phyloP scores from a whole-genome alignment of 495 filamentous ascomycete genomes.

The Astrothelium subdiscretum region DNA sequence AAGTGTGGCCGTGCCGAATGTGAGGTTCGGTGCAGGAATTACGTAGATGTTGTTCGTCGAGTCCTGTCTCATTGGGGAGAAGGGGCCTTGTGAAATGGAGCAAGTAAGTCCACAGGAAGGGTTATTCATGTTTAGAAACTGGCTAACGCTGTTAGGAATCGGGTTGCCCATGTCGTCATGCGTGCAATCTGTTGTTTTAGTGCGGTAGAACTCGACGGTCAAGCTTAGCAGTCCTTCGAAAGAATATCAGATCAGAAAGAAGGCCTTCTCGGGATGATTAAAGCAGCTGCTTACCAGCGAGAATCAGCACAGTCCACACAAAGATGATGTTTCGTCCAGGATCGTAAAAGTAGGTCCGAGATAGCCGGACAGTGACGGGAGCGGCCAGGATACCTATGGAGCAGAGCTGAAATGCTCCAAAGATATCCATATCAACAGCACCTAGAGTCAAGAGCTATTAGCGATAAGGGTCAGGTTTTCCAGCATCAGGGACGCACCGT shows the following conservation, averaged over 20 bases:
- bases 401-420: slow-evolving; percentile 51
- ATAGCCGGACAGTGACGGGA: slow-evolving; percentile 43
- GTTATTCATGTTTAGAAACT: slow-evolving; percentile 29
- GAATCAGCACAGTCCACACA: slow-evolving; percentile 44
- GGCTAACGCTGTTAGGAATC: slow-evolving; percentile 15
- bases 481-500: slow-evolving; percentile 31
- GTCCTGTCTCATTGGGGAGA: slow-evolving; percentile 36
- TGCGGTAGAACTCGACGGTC: slow-evolving; percentile 47
- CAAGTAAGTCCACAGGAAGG: slow-evolving; percentile 35
- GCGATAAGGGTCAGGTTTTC: not conserved
- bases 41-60: slow-evolving; percentile 44
- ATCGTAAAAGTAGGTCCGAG: slow-evolving; percentile 47
- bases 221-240: slow-evolving; percentile 41
- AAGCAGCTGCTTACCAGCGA: slow-evolving; percentile 34
- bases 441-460: slow-evolving; percentile 24
- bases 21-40: slow-evolving; percentile 41
- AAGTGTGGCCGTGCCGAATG: slow-evolving; percentile 42
- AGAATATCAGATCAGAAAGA: slow-evolving; percentile 3
- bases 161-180: slow-evolving; percentile 31
- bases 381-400: slow-evolving; percentile 49
- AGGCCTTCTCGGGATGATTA: not conserved
- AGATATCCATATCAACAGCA: slow-evolving; percentile 54
- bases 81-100: slow-evolving; percentile 28
- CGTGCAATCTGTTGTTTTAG: slow-evolving; percentile 28
- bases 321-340: slow-evolving; percentile 51